Evolutionary conservation across 192 early-diverging fungal species (phyloP), one percentile per base, ranked within the genome.

Genomic region (Coemansia sp.): DNA sequence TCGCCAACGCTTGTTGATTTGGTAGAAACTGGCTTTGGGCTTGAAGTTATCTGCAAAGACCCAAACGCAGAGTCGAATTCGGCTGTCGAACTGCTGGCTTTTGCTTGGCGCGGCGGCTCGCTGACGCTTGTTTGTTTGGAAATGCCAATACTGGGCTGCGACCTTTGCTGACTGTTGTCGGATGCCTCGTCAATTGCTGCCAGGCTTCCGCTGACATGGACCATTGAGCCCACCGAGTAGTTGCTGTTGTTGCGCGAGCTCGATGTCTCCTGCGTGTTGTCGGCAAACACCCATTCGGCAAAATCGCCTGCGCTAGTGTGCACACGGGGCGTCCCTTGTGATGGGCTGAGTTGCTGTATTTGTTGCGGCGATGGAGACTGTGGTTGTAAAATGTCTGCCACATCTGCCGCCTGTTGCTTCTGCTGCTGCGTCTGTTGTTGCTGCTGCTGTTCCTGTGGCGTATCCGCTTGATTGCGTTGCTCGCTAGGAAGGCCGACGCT

Each of bases 281-380:
- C 71, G 17, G 72, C 59, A 61, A 81, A 69, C 42, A 81, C 73
- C 78, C 78, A 81, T 25, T 81, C 78, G 43, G 69, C 72, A 55
- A 69, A 60, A 35, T 81, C 78, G 15, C 53, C 68, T 3, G 55
- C 3, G 58, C 64, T 66, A 9, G 41, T 34, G 29, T 72, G 66
- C 34, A 36, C 9, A 25, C 10, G 20, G 3, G 55, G 55, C 29
- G 55, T 9, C 55, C 19, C 36, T 36, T 57, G 11, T n/a, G 17
- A 17, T 20, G 34, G 55, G 8, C 34, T 57, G 32, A 32, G 19
- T 14, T 13, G 14, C 14, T 36, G 29, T n/a, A 33, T n/a, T n/a
- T 34, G 34, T 6, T 19, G 29, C 7, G 13, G 7, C 55, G 55
- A 19, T n/a, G 55, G 33, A 3, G 29, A 36, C 34, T 36, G 55